phyloP scores from a whole-genome alignment of 2,329 filamentous ascomycete genomes.

The Drechslerella stenobrocha region DNA sequence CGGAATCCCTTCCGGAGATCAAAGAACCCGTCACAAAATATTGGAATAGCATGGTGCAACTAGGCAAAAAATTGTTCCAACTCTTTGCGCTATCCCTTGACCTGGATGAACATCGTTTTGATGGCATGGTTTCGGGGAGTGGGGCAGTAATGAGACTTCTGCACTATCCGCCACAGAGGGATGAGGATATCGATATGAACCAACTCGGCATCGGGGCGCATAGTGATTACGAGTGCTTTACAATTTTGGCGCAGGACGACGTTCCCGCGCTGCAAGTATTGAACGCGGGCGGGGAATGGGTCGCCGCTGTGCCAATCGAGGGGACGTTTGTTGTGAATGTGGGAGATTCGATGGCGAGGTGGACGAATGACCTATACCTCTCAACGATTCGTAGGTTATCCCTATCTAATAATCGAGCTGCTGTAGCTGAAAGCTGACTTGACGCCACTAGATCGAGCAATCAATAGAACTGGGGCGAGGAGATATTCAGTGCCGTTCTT shows the following conservation, averaged over 20 bases:
- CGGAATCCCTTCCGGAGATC: conserved; percentile 47
- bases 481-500: conserved; percentile 65
- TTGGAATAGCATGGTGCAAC: conserved; percentile 36
- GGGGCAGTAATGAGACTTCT: conserved; percentile 47
- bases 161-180: conserved; percentile 50
- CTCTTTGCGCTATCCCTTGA: conserved; percentile 49
- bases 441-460: conserved; percentile 40
- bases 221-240: conserved; percentile 51
- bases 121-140: conserved; percentile 35
- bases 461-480: conserved; percentile 57
- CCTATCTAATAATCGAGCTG: conserved; percentile 39
- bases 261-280: conserved; percentile 51
- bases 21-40: conserved; percentile 47
- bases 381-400: conserved; percentile 58
- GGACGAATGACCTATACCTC: conserved; percentile 60
- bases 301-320: conserved; percentile 54
- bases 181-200: conserved; percentile 30
- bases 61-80: conserved; percentile 49
- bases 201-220: conserved; percentile 50
- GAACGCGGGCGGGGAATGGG: conserved; percentile 46
- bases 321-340: conserved; percentile 62
- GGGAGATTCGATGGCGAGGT: conserved; percentile 61
- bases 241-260: conserved; percentile 49
- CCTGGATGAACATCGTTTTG: conserved; percentile 48
- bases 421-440: not conserved